Evolutionary conservation across 2,329 filamentous ascomycete genomes (phyloP).

Genomic region (Plenodomus tracheiphilus): DNA sequence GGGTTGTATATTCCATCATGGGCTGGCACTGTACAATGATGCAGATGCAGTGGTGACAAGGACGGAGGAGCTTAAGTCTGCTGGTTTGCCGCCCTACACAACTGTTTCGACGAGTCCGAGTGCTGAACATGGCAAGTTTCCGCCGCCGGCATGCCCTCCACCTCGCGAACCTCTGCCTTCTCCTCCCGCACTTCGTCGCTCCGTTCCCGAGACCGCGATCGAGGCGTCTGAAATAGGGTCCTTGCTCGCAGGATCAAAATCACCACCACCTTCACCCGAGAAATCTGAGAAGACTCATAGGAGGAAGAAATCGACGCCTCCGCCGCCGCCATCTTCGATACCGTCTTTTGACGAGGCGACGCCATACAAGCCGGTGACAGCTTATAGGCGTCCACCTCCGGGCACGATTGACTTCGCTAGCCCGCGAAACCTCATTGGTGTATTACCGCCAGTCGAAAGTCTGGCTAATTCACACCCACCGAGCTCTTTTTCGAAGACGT

Average conservation of each 20-base stretch:
- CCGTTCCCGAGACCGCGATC: constrained; percentile 12
- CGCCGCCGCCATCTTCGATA: constrained; percentile 25
- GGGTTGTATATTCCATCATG: constrained; percentile 55
- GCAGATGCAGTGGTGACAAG: constrained; percentile 38
- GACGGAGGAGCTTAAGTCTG: constrained; percentile 42
- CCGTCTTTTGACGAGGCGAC: constrained; percentile 14
- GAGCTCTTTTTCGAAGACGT: constrained; percentile 14
- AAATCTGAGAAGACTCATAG: constrained; percentile 16
- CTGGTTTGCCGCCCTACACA: constrained; percentile 44
- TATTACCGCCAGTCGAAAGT: constrained; percentile 24
- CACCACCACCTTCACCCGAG: constrained; percentile 19
- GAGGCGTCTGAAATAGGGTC: constrained; percentile 19
- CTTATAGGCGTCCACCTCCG: constrained; percentile 35
- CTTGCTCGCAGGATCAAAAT: constrained; percentile 10
- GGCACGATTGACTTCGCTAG: constrained; percentile 32
- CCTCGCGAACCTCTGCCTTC: constrained; percentile 32
- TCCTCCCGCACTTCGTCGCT: constrained; percentile 13
- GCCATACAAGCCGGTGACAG: constrained; percentile 13
- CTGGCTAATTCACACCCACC: constrained; percentile 20
- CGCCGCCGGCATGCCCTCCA: constrained; percentile 38
- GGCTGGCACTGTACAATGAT: constrained; percentile 56
- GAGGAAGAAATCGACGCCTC: constrained; percentile 18
- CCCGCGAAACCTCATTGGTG: constrained; percentile 28
- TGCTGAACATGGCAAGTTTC: constrained; percentile 44
- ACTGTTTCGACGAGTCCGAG: constrained; percentile 40